Conservation (phyloP, 2,329 filamentous ascomycete genomes). For the Dendryphion nanum region DNA sequence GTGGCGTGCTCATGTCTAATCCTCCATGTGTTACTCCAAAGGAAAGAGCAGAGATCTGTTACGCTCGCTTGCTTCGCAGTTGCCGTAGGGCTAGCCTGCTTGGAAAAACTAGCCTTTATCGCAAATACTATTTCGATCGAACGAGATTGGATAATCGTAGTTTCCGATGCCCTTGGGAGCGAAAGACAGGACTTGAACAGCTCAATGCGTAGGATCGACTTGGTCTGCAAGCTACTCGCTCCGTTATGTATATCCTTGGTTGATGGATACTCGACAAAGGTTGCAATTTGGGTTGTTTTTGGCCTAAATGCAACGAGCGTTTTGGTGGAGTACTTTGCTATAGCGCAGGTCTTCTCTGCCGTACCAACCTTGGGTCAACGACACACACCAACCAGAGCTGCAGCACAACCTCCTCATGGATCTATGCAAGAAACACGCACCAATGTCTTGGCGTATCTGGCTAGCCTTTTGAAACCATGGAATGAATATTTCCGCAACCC, state of each 20-base stretch:
- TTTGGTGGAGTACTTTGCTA: slow-evolving; percentile 53
- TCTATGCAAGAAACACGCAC: not conserved
- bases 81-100: slow-evolving; percentile 58
- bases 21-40: slow-evolving; percentile 17
- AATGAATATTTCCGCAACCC: slow-evolving; percentile 52
- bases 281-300: slow-evolving; percentile 52
- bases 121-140: slow-evolving; percentile 69
- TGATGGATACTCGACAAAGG: slow-evolving; percentile 47
- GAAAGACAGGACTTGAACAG: slow-evolving; percentile 50
- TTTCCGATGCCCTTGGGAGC: slow-evolving; percentile 40
- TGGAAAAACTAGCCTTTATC: slow-evolving; percentile 66
- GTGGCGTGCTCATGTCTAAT: slow-evolving; percentile 34
- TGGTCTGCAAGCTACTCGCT: slow-evolving; percentile 57
- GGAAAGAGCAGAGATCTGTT: slow-evolving; percentile 7
- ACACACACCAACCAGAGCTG: not conserved
- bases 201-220: slow-evolving; percentile 59
- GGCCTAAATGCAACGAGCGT: slow-evolving; percentile 52
- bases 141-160: slow-evolving; percentile 65
- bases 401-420: not conserved
- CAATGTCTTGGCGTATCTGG: not conserved
- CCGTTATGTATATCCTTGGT: slow-evolving; percentile 54
- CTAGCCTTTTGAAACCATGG: slow-evolving; percentile 17
- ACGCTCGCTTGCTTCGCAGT: slow-evolving; percentile 30
- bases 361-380: slow-evolving; percentile 28
- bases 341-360: slow-evolving; percentile 42